Conservation (phyloP, 1,284 basidiomycete species). For the Cryptococcus sp. region DNA sequence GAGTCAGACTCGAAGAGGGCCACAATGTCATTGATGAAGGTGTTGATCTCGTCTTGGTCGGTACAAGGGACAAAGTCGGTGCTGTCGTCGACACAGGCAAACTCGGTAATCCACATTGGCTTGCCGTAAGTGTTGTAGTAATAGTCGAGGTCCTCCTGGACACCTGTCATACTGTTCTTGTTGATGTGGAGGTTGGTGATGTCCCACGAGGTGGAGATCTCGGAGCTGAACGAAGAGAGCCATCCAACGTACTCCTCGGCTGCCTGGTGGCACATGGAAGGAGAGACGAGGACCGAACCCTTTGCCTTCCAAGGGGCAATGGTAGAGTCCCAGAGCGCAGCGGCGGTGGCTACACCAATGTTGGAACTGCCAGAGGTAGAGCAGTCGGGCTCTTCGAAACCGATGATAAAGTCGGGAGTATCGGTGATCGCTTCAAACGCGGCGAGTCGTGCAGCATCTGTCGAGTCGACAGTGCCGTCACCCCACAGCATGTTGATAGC, state of each 20-base stretch:
- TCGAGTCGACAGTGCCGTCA: slow-evolving; percentile 32
- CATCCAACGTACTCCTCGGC: slow-evolving; percentile 37
- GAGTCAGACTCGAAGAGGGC: slow-evolving; percentile 45
- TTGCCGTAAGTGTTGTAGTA: slow-evolving; percentile 50
- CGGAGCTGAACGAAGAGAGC: slow-evolving; percentile 35
- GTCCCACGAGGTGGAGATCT: slow-evolving; percentile 36
- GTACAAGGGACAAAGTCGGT: slow-evolving; percentile 44
- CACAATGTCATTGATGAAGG: slow-evolving; percentile 50
- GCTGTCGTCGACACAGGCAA: slow-evolving; percentile 50
- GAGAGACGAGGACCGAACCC: slow-evolving; percentile 44
- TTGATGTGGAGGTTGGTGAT: slow-evolving; percentile 52
- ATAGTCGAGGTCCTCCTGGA: slow-evolving; percentile 43
- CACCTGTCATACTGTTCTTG: slow-evolving; percentile 49
- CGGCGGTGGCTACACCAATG: slow-evolving; percentile 35
- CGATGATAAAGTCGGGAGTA: slow-evolving; percentile 46
- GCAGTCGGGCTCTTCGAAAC: slow-evolving; percentile 54
- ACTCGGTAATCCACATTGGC: slow-evolving; percentile 53
- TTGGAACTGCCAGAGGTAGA: slow-evolving; percentile 29
- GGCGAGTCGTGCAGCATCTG: slow-evolving; percentile 40
- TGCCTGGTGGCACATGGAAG: slow-evolving; percentile 51
- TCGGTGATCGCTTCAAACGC: slow-evolving; percentile 42
- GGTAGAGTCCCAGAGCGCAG: slow-evolving; percentile 42
- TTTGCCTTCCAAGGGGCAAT: slow-evolving; percentile 39
- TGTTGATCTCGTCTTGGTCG: slow-evolving; percentile 45
- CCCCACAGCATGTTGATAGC: slow-evolving; percentile 52